These are phyloP conservation scores for Rhypophila decipiens DNA, from an alignment of 495 filamentous ascomycete genomes.

Conservation along the genomic window DNA sequence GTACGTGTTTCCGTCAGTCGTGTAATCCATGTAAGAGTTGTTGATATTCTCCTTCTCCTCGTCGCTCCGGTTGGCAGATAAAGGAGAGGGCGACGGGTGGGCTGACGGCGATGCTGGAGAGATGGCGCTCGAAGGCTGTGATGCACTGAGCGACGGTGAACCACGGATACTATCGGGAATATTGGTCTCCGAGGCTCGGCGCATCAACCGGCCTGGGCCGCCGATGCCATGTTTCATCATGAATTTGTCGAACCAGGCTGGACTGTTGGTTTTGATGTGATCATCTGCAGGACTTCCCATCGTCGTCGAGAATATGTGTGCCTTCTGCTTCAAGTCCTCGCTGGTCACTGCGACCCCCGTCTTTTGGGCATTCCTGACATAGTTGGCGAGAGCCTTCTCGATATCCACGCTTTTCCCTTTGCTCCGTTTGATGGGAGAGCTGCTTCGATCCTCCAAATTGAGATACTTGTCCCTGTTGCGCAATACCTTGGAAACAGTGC, in stretches of 20 bases:
- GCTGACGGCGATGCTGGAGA: constrained; percentile 68
- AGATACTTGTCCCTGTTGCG: constrained; percentile 97
- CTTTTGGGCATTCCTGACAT: constrained; percentile 74
- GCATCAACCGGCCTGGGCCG: constrained; percentile 52
- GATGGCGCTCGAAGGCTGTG: constrained; percentile 63
- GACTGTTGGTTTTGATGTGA: constrained; percentile 66
- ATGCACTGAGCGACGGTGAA: constrained; percentile 46
- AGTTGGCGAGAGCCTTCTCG: constrained; percentile 87
- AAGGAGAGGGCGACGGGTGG: constrained; percentile 56
- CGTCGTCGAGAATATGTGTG: constrained; percentile 74
- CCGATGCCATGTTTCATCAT: constrained; percentile 83
- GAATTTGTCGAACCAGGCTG: constrained; percentile 91
- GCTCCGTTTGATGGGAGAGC: constrained; percentile 79
- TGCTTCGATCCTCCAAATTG: constrained; percentile 75
- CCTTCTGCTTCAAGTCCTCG: constrained; percentile 80
- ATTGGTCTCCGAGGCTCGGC: constrained; percentile 66
- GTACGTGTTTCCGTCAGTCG: constrained; percentile 39
- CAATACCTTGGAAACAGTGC: constrained; percentile 96
- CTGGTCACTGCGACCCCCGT: constrained; percentile 74
- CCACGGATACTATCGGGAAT: constrained; percentile 52
- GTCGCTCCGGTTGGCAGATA: constrained; percentile 62
- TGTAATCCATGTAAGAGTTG: constrained; percentile 47
- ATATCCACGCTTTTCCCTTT: constrained; percentile 95
- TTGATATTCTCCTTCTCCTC: constrained; percentile 48
- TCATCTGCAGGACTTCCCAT: constrained; percentile 63